Percentiles rank a stretch among this genome's conserved stretches.
Evolutionary conservation across 129 eudicot species (phyloP).

Genomic region (Centaurea solstitialis): DNA sequence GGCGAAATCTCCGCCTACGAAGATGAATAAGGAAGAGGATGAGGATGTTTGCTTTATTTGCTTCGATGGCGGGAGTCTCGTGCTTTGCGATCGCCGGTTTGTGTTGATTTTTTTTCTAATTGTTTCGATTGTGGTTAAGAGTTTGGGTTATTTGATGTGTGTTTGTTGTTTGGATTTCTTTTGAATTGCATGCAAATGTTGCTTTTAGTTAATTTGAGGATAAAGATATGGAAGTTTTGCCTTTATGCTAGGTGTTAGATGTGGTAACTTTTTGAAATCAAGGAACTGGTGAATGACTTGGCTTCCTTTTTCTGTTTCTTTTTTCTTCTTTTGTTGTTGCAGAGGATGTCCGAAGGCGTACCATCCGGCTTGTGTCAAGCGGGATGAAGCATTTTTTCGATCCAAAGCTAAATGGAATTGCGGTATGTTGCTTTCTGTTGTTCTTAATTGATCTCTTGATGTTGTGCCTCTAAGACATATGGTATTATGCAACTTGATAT

Average conservation of each 20-base stretch:
- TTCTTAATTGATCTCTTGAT: not conserved
- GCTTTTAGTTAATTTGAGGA: not conserved
- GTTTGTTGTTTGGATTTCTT: slow-evolving; percentile 4
- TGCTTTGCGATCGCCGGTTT: slow-evolving; percentile 88
- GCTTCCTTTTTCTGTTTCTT: not conserved
- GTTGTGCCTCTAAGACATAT: not conserved
- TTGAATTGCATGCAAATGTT: slow-evolving; percentile 6
- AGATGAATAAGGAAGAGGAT: slow-evolving; percentile 50
- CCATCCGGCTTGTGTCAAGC: slow-evolving; percentile 77
- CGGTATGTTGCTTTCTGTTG: slow-evolving; percentile 45
- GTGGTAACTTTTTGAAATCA: slow-evolving; percentile 1
- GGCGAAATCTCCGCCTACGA: slow-evolving; percentile 44
- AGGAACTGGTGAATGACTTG: slow-evolving; percentile 17
- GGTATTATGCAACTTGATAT: not conserved
- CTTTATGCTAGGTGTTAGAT: slow-evolving; percentile 2
- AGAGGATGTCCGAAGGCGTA: slow-evolving; percentile 95
- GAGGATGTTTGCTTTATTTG: slow-evolving; percentile 97
- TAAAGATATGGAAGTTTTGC: not conserved
- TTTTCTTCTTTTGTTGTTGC: slow-evolving; percentile 13
- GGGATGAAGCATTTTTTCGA: slow-evolving; percentile 75
- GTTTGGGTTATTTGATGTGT: slow-evolving; percentile 3
- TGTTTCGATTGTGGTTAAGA: not conserved
- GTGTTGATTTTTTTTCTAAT: slow-evolving; percentile 20
- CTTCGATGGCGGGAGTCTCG: slow-evolving; percentile 90
- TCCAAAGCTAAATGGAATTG: slow-evolving; percentile 73